Evolutionary conservation across 2,329 filamentous ascomycete genomes (phyloP), one percentile per base, ranked within the genome.

Genomic region (Fusarium abutilonis): DNA sequence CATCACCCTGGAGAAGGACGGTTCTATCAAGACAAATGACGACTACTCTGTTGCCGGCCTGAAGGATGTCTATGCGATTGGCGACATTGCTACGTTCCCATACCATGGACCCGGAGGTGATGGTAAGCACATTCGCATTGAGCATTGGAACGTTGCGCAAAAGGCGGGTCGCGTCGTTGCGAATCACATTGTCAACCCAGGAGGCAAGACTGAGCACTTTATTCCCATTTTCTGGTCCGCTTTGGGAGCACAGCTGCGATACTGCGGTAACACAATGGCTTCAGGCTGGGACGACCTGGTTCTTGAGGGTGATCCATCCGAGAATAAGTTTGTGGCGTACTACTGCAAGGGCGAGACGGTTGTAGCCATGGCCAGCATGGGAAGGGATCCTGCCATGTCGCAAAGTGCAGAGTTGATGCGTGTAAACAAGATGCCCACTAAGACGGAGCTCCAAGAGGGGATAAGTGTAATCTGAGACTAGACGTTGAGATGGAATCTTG

Each of bases 61-160:
- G 4, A 84, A 90, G 70, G 90, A 94, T 65, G 93, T 97, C 47
- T 99, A 91, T 73, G 95, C 95, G 13, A 87, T 99, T 60, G 94
- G 94, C 48, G 95, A 99, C 74, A 98, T 99, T 61, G 93, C 95
- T 11, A 93, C 91, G 0, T 97, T 92, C 76, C 95, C 95, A 0
- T 99, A 99, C 80, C 85, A 92, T 74, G 95, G 95, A 1, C 95
- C 95, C 0, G 93, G 91, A 21, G 89, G 92, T 23, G 83, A 89
- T 14, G 92, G 91, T 61, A 83, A 82, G 40, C 83, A 84, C 15
- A 86, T 90, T 1, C 89, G 95, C 63, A 97, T 98, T 72, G 95
- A 99, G 81, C 95, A 99, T 75, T 99, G 95, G 95, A 94, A 97
- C 77, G 95, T 99, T 3, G 95, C 95, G 5, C 95, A 98, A 73